Evolutionary conservation across 345 rosid genomes (phyloP).

Genomic region (Schrenkiella parvula): DNA sequence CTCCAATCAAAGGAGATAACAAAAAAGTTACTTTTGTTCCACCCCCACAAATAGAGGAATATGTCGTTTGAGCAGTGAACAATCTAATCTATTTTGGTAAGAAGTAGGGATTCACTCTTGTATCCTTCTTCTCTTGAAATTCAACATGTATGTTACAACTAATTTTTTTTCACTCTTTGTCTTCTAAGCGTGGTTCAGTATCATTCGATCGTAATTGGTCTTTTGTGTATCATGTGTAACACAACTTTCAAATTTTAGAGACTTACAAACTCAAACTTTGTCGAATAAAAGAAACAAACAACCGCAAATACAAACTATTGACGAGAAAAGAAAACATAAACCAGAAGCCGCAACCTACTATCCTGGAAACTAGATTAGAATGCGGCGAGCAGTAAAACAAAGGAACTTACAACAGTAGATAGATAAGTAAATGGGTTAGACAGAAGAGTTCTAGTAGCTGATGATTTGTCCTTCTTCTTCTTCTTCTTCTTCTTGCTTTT

Average conservation of each 20-base stretch:
- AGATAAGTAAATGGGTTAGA: slow-evolving; percentile 27
- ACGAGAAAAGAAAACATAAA: background rate
- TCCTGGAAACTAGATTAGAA: slow-evolving; percentile 9
- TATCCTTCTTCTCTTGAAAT: background rate
- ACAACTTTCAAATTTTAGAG: background rate
- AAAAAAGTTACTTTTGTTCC: background rate
- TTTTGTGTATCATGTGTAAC: no score
- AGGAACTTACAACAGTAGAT: slow-evolving; percentile 9
- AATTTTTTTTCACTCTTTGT: background rate
- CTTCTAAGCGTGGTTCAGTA: background rate
- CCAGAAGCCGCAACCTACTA: background rate
- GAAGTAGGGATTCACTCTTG: background rate
- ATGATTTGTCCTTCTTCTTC: slow-evolving; percentile 26
- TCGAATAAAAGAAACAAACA: background rate
- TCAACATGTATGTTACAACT: background rate
- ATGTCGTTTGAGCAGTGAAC: slow-evolving; percentile 1
- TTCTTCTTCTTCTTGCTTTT: slow-evolving; percentile 14
- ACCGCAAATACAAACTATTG: background rate
- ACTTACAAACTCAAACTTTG: background rate
- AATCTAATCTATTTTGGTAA: background rate
- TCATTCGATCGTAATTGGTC: no score
- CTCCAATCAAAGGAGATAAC: background rate
- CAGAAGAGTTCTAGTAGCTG: slow-evolving; percentile 32
- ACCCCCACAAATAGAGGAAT: background rate
- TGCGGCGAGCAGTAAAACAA: slow-evolving; percentile 21